phyloP scores from a whole-genome alignment of 2,329 filamentous ascomycete species.

The Alternaria sp. region DNA sequence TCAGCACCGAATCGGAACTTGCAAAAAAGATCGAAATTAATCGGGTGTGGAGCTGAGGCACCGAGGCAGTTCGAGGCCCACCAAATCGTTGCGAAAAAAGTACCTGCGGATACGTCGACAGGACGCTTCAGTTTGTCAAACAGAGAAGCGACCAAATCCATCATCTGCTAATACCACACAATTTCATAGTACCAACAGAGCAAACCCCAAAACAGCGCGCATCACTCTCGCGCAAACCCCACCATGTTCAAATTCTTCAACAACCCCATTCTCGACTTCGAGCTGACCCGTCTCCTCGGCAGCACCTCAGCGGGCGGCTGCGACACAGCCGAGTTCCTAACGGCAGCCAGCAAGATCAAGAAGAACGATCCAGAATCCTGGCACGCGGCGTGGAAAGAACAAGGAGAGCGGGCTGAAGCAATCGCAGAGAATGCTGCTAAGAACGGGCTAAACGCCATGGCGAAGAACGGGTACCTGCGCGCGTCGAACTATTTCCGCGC shows the following conservation, averaged over 20 bases:
- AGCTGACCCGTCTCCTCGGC: conserved; percentile 11
- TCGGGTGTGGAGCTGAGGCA: not conserved
- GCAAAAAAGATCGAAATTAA: not conserved
- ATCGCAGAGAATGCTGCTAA: not conserved
- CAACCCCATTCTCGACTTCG: conserved; percentile 15
- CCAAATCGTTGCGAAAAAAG: not conserved
- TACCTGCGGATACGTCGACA: not conserved
- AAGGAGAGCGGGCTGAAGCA: not conserved
- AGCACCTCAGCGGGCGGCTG: conserved; percentile 6
- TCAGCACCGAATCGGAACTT: not conserved
- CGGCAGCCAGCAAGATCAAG: conserved; percentile 18
- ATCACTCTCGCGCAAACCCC: not conserved
- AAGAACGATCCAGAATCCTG: not conserved
- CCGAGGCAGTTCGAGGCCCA: not conserved
- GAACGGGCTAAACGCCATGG: not conserved
- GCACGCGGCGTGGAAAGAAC: not conserved
- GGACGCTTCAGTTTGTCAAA: not conserved
- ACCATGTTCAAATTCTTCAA: conserved; percentile 25
- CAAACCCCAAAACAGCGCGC: not conserved
- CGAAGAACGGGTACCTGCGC: conserved; percentile 8
- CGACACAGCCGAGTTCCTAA: conserved; percentile 9
- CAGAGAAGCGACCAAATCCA: not conserved
- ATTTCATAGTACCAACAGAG: not conserved
- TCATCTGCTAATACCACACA: too few relatives aligned
- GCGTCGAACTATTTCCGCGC: not conserved